Percentiles rank a stretch among this genome's conserved stretches.
These are phyloP conservation scores for Backusella circina DNA, from an alignment of 192 early-diverging fungal genomes.

Conservation along the genomic window DNA sequence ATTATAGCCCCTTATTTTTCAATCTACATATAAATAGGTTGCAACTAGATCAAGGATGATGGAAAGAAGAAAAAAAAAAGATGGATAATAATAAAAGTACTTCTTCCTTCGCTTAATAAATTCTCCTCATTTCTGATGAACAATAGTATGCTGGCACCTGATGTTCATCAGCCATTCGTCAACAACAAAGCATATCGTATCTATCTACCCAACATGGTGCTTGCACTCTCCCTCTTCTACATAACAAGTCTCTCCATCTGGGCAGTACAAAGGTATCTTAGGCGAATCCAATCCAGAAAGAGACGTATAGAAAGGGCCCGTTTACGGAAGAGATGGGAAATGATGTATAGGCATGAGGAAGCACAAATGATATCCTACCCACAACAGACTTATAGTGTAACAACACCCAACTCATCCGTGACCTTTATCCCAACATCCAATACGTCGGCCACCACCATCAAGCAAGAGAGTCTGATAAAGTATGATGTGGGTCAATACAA, in stretches of 20 bases:
- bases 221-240: not conserved
- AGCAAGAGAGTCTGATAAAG: not conserved
- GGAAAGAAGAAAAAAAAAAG: not conserved
- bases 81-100: not conserved
- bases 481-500: not conserved
- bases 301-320: not conserved
- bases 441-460: not conserved
- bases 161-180: not conserved
- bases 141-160: not conserved
- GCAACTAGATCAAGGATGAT: not conserved
- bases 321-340: not conserved
- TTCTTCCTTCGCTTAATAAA: not conserved
- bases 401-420: not conserved
- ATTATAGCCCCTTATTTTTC: not conserved
- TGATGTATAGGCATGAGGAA: not conserved
- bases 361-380: not conserved
- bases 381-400: not conserved
- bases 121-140: not conserved
- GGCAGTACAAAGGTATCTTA: not conserved
- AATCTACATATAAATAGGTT: not conserved
- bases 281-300: not conserved
- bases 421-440: not conserved
- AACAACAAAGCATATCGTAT: not conserved
- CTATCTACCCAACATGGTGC: not conserved
- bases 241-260: not conserved